Evolutionary conservation across 1,284 basidiomycete genomes (phyloP).

Genomic region (Wallemia hederae): DNA sequence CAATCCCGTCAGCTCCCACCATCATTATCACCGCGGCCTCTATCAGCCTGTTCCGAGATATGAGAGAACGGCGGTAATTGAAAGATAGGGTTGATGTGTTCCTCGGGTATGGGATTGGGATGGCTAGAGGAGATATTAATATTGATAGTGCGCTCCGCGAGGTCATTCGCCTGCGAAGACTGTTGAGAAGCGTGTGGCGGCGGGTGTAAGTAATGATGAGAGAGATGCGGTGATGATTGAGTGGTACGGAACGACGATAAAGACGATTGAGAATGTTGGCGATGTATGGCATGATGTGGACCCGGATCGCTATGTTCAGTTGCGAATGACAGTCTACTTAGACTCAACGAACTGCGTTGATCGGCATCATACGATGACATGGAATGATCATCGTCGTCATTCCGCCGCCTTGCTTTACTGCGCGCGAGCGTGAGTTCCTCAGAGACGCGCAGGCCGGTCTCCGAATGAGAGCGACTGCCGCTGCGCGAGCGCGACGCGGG

Average conservation of each 20-base stretch:
- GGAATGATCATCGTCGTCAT: slow-evolving; percentile 64
- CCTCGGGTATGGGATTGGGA: not conserved
- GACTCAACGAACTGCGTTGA: slow-evolving; percentile 21
- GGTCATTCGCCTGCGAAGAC: not conserved
- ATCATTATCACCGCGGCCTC: not conserved
- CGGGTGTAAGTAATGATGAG: not conserved
- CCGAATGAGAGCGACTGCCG: slow-evolving; percentile 3
- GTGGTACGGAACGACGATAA: not conserved
- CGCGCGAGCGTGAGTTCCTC: slow-evolving; percentile 13
- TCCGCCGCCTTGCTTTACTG: slow-evolving; percentile 45
- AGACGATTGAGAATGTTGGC: too few relatives aligned
- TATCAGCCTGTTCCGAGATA: not conserved
- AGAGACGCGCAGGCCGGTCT: slow-evolving; percentile 3
- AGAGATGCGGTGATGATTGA: not conserved
- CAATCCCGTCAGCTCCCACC: too few relatives aligned
- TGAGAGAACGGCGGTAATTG: not conserved
- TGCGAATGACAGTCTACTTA: not conserved
- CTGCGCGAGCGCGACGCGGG: slow-evolving; percentile 3
- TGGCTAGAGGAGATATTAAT: not conserved
- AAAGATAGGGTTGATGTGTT: not conserved
- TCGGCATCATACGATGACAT: slow-evolving; percentile 59
- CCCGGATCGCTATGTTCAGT: not conserved
- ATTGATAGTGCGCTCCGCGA: not conserved
- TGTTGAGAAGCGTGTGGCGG: not conserved
- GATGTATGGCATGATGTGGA: not conserved